Base-by-base conservation (phyloP, 192 early-diverging fungal genomes). In the Entophlyctis helioformis region DNA sequence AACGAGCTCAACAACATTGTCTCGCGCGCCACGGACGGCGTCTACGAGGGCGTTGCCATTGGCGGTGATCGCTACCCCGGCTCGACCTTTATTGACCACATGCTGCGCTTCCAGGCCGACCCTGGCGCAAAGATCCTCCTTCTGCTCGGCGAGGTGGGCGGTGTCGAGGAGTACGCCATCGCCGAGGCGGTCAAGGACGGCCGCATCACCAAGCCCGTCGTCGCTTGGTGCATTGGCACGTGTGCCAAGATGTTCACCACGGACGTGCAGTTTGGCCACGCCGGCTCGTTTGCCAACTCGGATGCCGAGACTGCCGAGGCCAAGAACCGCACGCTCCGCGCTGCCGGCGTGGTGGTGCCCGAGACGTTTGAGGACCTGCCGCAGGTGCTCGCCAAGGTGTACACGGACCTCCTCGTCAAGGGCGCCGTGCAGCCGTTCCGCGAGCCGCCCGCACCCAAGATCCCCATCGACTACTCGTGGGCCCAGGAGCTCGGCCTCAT, bases 1-100 rank as follows among this genome's bases (percentile, higher is more conserved):
- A 98, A 98, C 75, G 94, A 98, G 66, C 74, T 98, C 47, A 98
- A 98, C 81, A 98, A 98, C 79, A 98, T 98, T 53, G 83, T 98
- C 16, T 90, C 94, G 20, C 85, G 91, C 50, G 78, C 86, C 31
- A 89, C 91, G 39, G 83, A 95, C 69, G 94, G 94, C 67, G 94
- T 98, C 13, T 95, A 91, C 67, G 94, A 98, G 69, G 94, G 94
- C 60, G 84, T 98, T 34, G 91, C 94, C 24, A 95, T 98, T 58
- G 94, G 94, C 66, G 94, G 94, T 51, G 94, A 98, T 71, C 80
- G 94, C 50, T 98, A 98, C 73, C 94, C 94, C 0, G 90, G 94
- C 22, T 90, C 89, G 15, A 94, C 94, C 12, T 98, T 98, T 70
- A 89, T 98, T 46, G 94, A 98, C 66, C 94, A 98, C 61, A 78